phyloP scores from a whole-genome alignment of 805 yeast species.

The Candida boleticola region DNA sequence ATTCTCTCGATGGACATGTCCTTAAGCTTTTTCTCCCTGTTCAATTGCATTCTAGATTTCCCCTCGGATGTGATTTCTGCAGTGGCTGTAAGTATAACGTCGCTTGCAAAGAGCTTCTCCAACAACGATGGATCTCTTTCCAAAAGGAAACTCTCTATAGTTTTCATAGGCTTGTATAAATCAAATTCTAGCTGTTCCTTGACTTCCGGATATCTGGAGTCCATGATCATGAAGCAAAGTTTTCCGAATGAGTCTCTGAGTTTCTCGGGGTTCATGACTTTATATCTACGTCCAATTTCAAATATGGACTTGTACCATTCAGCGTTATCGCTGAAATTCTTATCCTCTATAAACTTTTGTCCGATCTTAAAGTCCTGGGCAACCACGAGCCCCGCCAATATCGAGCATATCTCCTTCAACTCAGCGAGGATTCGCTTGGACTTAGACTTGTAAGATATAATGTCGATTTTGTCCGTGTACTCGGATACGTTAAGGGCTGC shows the following conservation, averaged over 20 bases:
- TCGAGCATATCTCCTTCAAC: constrained; percentile 73
- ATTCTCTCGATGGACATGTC: constrained; percentile 67
- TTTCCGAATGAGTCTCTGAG: constrained; percentile 81
- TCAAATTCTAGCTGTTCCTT: constrained; percentile 73
- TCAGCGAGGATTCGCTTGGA: constrained; percentile 71
- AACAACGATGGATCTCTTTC: constrained; percentile 34
- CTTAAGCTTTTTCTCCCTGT: constrained; percentile 59
- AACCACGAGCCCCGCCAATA: constrained; percentile 73
- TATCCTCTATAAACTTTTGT: constrained; percentile 58
- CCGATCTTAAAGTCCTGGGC: constrained; percentile 76
- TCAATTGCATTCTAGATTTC: constrained; percentile 52
- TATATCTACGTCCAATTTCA: constrained; percentile 78
- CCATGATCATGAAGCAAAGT: constrained; percentile 82
- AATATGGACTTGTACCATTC: constrained; percentile 70
- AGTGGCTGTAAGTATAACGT: constrained; percentile 59
- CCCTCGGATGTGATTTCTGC: constrained; percentile 62
- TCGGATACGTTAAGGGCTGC: constrained; percentile 79
- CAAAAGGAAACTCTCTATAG: constrained; percentile 50
- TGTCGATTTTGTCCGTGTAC: constrained; percentile 77
- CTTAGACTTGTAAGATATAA: constrained; percentile 62
- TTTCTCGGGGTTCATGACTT: constrained; percentile 80
- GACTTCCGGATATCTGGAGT: constrained; percentile 70
- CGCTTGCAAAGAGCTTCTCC: constrained; percentile 54
- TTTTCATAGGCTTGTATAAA: constrained; percentile 66
- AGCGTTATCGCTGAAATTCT: constrained; percentile 66